Evolutionary conservation across 1,284 basidiomycete species (phyloP).

Genomic region (Apiotrichum brassicae): DNA sequence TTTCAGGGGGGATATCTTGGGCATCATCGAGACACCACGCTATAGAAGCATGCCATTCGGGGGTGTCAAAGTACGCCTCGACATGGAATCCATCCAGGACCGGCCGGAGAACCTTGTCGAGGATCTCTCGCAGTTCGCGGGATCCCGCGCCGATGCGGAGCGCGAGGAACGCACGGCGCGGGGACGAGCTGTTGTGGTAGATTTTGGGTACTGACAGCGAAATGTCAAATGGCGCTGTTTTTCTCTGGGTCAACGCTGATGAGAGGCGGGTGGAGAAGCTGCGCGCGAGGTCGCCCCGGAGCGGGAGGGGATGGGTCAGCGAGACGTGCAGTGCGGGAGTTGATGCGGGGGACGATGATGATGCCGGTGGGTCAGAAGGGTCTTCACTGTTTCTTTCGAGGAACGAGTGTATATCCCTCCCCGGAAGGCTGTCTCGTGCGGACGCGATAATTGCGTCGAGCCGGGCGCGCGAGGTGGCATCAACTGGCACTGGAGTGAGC

Average conservation of each 20-base stretch:
- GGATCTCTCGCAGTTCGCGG: constrained; percentile 22
- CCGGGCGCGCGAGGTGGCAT: background rate
- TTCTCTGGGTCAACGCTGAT: background rate
- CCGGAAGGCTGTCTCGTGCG: constrained; percentile 8
- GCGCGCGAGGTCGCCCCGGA: constrained; percentile 20
- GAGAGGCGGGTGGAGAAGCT: background rate
- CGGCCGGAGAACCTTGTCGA: constrained; percentile 28
- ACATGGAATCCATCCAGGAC: constrained; percentile 29
- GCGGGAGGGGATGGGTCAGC: constrained; percentile 41
- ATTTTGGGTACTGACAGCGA: constrained; percentile 25
- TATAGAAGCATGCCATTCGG: constrained; percentile 44
- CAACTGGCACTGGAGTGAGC: background rate
- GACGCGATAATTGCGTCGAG: constrained; percentile 17
- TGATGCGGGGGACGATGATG: too few relatives aligned
- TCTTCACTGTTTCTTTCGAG: background rate
- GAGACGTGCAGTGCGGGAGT: constrained; percentile 35
- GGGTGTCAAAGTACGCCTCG: constrained; percentile 36
- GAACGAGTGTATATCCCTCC: constrained; percentile 19
- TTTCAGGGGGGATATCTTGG: background rate
- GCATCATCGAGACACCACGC: constrained; percentile 32
- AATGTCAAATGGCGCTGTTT: constrained; percentile 12
- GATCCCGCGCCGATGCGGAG: constrained; percentile 40
- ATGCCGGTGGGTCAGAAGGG: background rate
- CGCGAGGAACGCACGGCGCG: constrained; percentile 38
- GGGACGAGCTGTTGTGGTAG: constrained; percentile 29